Base-by-base conservation (phyloP, 2,329 filamentous ascomycete species). In the Raffaelea deltoideospora region DNA sequence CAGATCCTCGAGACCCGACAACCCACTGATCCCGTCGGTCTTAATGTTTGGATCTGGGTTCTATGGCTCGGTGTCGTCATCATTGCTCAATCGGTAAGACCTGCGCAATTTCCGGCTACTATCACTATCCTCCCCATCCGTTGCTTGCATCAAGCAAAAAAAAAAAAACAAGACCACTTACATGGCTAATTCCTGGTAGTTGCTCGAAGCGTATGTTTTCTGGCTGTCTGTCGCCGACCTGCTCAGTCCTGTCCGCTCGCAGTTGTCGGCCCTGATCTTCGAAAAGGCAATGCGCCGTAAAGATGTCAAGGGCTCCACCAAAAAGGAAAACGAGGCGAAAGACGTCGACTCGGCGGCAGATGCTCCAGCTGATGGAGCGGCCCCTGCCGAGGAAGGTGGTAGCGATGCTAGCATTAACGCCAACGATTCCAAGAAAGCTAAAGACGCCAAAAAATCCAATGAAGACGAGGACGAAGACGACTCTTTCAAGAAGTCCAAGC, bases 211-310 rank as follows among this genome's bases (percentile, higher is more conserved):
- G 2, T 77, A 71, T 61, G 53, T 79, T 14, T 76, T 70, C 47
- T 86, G 78, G 76, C 58, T 78, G 33, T 72, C 71, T 0, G 76
- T 69, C 53, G 65, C 69, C 1, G 66, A 72, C 35, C 51, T 87
- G 10, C 65, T 66, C 32, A 63, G 84, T 19, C 77, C 79, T 0
- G 60, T 87, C 14, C 72, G 79, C 35, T 68, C 74, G 21, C 76
- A 86, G 47, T 58, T 90, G 3, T 74, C 78, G 2, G 69, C 79
- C 1, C 63, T 85, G 8, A 69, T 88, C 14, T 88, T 87, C 47
- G 70, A 77, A 41, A 90, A 90, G 53, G 71, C 79, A 0, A 73
- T 86, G 64, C 68, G 77, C 31, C 69, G 77, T 34, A 88, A 88
- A 51, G 82, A 87, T 52, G 72, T 82, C 29, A 84, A 85, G 51